Base-by-base conservation (phyloP, 495 filamentous ascomycete species). In the Lophiostoma macrostomum region DNA sequence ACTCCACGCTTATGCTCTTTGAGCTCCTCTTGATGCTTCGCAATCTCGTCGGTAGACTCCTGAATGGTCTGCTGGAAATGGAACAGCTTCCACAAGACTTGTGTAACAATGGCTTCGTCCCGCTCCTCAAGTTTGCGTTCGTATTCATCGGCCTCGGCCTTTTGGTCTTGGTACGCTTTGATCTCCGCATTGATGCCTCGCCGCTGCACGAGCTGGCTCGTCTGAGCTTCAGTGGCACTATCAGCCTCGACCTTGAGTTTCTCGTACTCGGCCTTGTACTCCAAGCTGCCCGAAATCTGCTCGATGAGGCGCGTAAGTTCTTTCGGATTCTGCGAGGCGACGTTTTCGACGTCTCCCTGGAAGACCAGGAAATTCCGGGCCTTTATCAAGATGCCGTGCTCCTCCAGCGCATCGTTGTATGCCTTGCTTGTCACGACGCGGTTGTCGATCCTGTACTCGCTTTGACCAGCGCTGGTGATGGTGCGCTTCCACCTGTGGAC, bases 301-400 rank as follows among this genome's bases (percentile, higher is more conserved):
- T 99, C 93, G 37, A 99, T 94, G 43, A 97, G 71, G 19, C 88
- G 83, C 0, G 93, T 99, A n/a, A 97, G 80, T 58, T 97, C 93
- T 58, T 84, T 87, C 0, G 93, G 89, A 0, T 88, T 89, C 67
- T 97, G 93, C 5, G 88, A 86, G 4, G 93, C 94, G 58, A 99
- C 96, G n/a, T 88, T 84, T 71, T 99, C 93, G 35, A 99, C 93
- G 67, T 99, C 93, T 44, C 93, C 93, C 69, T 99, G 93, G 70
- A 97, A 97, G 23, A 99, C 93, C 0, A 99, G 77, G 70, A 97
- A 99, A 68, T 97, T 97, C 51, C 93, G 84, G 28, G 93, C 93
- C 68, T 95, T 96, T 72, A 99, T 95, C 62, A 97, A 72, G 53
- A 99, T 99, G 59, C 95, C 96, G 67, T 99, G 91, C 30, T 82